Base-by-base conservation (phyloP, 345 rosid species). In the Microthlaspi erraticum region DNA sequence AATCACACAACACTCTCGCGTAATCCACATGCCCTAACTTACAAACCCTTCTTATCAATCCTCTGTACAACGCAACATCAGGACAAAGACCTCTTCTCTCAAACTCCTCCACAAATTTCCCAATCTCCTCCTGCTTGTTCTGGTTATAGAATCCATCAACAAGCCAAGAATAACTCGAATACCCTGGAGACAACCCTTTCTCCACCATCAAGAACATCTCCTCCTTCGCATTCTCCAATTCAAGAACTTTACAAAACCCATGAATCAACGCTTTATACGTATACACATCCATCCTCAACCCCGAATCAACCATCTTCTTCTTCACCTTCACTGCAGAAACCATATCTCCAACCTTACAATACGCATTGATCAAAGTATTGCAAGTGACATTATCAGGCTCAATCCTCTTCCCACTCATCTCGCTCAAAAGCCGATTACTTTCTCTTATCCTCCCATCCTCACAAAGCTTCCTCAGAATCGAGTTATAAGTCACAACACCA, bases 301-400 rank as follows among this genome's bases (percentile, higher is more conserved):
- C 98, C 26, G 96, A 83, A 62, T 83, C 94, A 19, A 81, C 43
- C 97, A 93, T 91, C 84, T 82, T 87, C 70, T 74, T 78, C 83
- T 86, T 89, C 76, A 91, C 91, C 78, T 85, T 93, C 80, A 91
- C 74, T 31, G 97, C 96, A 29, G 98, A 93, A 23, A 57, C 75
- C 86, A 83, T 80, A 64, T 93, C 97, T 51, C 90, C 87, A 37
- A 89, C 80, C 81, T 93, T 93, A 75, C 94, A 81, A 71, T 93
- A 91, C 8, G 96, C 97, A 56, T 91, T 93, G 46, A 89, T 87
- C 82, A 93, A 79, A 16, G 96, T 91, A 71, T 91, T 93, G 79
- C 96, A 93, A 0, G 98, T 93, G 41, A 89, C 65, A 68, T 84
- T 91, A 77, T 93, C 97, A 33, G 98, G 93, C 68, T 87, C 88